Base-by-base conservation (phyloP, 2,329 filamentous ascomycete species). In the Pseudogymnoascus sp. region DNA sequence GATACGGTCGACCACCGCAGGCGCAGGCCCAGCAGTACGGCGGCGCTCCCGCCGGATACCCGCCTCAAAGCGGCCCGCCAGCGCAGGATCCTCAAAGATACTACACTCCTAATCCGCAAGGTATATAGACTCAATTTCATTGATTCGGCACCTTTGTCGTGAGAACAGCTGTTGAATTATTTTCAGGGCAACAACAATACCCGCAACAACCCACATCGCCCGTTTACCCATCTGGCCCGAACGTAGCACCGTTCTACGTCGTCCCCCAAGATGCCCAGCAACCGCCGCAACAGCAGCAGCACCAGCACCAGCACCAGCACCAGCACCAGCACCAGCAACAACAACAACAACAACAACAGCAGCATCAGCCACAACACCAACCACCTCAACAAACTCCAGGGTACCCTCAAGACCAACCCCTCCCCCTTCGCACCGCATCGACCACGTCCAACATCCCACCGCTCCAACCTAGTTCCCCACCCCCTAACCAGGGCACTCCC, bases 61-160 rank as follows among this genome's bases (percentile, higher is more conserved):
- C 75, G 69, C 67, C 71, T 21, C 70, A 72, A 66, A 64, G 65
- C 59, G 65, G 70, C n/a, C 70, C 73, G 61, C 69, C 72, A 59
- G 78, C 79, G 67, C 82, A 85, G 69, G 85, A 90, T 63, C 81
- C 84, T 62, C 82, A 88, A 69, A 81, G 86, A 75, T 91, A 84
- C 73, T 91, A 90, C 72, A 86, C 83, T 37, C 84, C 86, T 61
- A 81, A 76, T 61, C 83, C 82, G 38, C 69, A 71, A 69, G 69
- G 70, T 72, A 66, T 60, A 49, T 29, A 58, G 10, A 63, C n/a
- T 52, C 37, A 19, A 58, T 59, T 45, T 62, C 45, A 52, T 60
- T 38, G 35, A 21, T 60, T 29, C 37, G 5, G 19, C 61, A 43
- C 14, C 19, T n/a, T 61, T 38, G 16, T 62, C 45, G 33, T 19